Evolutionary conservation across 2,329 filamentous ascomycete species (phyloP).

Genomic region (Xylaria sp.): DNA sequence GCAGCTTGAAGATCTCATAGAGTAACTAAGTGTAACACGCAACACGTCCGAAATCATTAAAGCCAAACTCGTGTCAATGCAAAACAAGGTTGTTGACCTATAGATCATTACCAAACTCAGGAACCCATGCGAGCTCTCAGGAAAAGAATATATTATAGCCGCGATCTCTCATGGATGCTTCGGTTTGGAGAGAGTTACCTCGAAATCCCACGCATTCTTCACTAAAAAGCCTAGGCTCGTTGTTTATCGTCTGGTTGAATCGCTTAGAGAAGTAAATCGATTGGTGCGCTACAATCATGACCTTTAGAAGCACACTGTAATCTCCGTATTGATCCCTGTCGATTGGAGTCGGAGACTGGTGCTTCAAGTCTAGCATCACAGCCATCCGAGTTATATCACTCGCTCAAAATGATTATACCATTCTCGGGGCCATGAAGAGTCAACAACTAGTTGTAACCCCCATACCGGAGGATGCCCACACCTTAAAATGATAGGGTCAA

Average conservation of each 20-base stretch:
- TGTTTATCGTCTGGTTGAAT: not conserved
- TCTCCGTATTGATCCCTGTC: not conserved
- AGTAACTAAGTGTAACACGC: not conserved
- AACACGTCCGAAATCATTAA: not conserved
- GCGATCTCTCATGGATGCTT: not conserved
- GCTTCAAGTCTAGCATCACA: not conserved
- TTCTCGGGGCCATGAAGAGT: not conserved
- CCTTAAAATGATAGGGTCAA: not conserved
- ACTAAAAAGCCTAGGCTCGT: not conserved
- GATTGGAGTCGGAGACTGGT: not conserved
- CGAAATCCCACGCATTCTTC: not conserved
- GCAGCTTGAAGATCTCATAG: not conserved
- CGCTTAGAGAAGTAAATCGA: not conserved
- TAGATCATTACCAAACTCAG: not conserved
- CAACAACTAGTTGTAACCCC: not conserved
- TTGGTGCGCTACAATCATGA: not conserved
- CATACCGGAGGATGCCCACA: conserved; percentile 4
- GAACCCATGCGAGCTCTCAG: not conserved
- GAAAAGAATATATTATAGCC: not conserved
- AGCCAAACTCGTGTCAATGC: not conserved
- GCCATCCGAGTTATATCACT: not conserved
- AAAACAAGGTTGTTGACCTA: not conserved
- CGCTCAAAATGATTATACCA: not conserved
- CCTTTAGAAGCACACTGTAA: not conserved
- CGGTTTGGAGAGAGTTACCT: not conserved